phyloP scores from a whole-genome alignment of 768 basidiomycete species.

The Termitomyces heimii region DNA sequence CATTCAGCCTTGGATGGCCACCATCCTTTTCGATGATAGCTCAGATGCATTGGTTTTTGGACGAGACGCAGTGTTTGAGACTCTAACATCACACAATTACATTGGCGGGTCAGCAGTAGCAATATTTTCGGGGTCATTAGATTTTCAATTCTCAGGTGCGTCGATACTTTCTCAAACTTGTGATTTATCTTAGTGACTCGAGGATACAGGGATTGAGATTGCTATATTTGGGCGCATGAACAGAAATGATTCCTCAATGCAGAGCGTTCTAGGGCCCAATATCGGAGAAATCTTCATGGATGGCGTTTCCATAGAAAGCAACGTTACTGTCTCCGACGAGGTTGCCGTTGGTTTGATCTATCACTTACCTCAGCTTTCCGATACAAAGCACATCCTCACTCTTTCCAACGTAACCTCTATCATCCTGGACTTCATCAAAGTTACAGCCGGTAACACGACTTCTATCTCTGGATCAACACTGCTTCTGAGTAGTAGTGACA shows the following conservation, averaged over 20 bases:
- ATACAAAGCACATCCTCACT: not conserved
- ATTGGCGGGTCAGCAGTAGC: not conserved
- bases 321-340: not conserved
- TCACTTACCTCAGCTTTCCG: not conserved
- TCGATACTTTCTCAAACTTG: not conserved
- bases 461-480: not conserved
- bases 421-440: not conserved
- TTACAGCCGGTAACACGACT: not conserved
- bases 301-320: not conserved
- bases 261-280: not conserved
- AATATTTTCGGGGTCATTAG: not conserved
- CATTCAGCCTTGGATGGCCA: not conserved
- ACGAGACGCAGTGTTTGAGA: not conserved
- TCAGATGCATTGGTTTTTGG: not conserved
- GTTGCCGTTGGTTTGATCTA: not conserved
- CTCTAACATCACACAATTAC: not conserved
- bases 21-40: conserved; percentile 1
- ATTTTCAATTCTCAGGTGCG: not conserved
- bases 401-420: not conserved
- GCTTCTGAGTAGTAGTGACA: not conserved
- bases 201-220: not conserved
- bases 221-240: not conserved
- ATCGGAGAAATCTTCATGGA: not conserved
- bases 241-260: not conserved
- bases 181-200: not conserved